phyloP scores from a whole-genome alignment of 345 rosid species.

The Pseudoturritis turrita region DNA sequence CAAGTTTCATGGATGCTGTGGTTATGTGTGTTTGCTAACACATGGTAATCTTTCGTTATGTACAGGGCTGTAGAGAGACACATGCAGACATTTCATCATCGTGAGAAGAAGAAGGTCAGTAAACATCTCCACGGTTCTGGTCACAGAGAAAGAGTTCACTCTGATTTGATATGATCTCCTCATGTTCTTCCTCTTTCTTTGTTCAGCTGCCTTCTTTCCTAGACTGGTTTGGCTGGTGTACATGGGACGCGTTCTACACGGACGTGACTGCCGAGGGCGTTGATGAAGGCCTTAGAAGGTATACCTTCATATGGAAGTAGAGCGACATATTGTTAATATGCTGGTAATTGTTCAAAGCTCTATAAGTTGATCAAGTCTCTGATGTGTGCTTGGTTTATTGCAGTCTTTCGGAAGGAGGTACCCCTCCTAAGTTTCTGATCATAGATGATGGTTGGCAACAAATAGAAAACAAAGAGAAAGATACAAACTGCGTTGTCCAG shows the following conservation, averaged over 20 bases:
- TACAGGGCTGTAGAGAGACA: slow-evolving; percentile 77
- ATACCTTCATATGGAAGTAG: slow-evolving; percentile 2
- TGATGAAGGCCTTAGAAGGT: slow-evolving; percentile 90
- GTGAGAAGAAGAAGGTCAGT: slow-evolving; percentile 81
- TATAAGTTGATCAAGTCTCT: slow-evolving; percentile 11
- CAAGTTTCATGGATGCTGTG: neutral
- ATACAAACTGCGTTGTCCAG: slow-evolving; percentile 54
- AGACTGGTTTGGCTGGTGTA: slow-evolving; percentile 99
- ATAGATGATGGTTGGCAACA: slow-evolving; percentile 99
- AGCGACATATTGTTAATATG: neutral
- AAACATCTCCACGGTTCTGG: neutral
- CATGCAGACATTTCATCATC: slow-evolving; percentile 82
- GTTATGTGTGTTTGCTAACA: neutral
- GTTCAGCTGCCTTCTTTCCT: slow-evolving; percentile 76
- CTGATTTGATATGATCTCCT: slow-evolving; percentile 13
- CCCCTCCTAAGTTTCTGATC: slow-evolving; percentile 90
- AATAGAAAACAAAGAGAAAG: slow-evolving; percentile 82
- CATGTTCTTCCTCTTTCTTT: slow-evolving; percentile 8
- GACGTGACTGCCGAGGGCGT: slow-evolving; percentile 97
- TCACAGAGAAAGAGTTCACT: neutral
- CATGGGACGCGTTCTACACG: slow-evolving; percentile 99
- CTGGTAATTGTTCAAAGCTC: neutral
- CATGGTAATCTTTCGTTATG: neutral
- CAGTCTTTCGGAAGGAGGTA: slow-evolving; percentile 87
- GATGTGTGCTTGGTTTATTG: slow-evolving; percentile 30